Percentiles rank a stretch among this genome's conserved stretches.
phyloP scores from a whole-genome alignment of 2,329 filamentous ascomycete genomes.

The Endoconidiophora polonica region DNA sequence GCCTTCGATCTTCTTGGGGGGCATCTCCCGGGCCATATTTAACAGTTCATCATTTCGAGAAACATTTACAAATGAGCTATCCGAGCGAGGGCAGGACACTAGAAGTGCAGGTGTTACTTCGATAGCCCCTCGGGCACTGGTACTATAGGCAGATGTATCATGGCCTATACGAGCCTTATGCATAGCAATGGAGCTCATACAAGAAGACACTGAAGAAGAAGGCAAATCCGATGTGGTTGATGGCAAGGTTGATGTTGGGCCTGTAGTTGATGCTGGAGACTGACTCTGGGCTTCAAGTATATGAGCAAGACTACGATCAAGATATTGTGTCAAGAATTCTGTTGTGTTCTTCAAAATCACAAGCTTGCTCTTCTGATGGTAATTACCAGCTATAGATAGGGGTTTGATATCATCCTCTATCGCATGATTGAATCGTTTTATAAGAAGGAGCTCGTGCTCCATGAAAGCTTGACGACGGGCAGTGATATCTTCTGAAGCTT shows the following conservation, averaged over 20 bases:
- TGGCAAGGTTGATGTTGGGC: too few relatives aligned
- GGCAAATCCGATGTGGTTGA: too few relatives aligned
- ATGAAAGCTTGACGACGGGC: neutral
- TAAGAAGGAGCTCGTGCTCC: neutral
- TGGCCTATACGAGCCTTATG: neutral
- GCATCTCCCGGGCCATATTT: neutral
- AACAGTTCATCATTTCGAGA: neutral
- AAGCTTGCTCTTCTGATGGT: neutral
- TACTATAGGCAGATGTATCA: neutral
- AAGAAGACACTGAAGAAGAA: neutral
- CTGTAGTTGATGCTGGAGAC: neutral
- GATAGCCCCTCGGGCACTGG: neutral
- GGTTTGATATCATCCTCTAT: neutral
- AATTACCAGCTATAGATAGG: neutral
- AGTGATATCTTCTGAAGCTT: neutral
- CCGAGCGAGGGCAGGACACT: neutral
- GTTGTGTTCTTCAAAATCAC: constrained; percentile 23
- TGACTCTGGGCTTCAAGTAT: constrained; percentile 20
- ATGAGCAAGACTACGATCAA: constrained; percentile 30
- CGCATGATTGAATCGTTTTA: neutral
- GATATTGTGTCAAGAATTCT: constrained; percentile 31
- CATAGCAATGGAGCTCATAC: neutral
- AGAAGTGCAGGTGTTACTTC: neutral
- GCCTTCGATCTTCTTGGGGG: neutral
- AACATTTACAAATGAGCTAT: neutral